Evolutionary conservation across 257 asterid genomes (phyloP), one percentile per base, ranked within the genome.

Genomic region (Solanum ossicruentum): DNA sequence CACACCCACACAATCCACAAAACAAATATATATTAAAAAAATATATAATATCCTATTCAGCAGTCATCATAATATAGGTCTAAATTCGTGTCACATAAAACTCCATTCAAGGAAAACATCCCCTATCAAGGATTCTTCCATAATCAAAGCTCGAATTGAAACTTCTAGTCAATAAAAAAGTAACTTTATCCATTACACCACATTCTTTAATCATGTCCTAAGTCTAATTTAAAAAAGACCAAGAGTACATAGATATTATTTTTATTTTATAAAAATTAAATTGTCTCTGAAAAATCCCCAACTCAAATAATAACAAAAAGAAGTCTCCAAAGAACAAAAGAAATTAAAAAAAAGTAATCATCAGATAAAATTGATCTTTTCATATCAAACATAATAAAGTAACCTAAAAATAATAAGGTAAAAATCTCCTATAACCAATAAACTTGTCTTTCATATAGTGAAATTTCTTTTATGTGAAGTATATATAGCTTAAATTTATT

Each of bases 241-340:
- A 61, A 4, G 2, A 21, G 23, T 12, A 12, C 2, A 0, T 2
- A 23, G 0, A 63, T 12, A 1, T 63, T 63, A 61, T 0, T 0
- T 2, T 12, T 5, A 12, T 12, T 12, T 61, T 0, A 0, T 11
- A 12, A 2, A 6, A 7, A 26, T 61, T 61, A 11, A 0, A 52
- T 4, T 51, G 16, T 11, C 12, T 49, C 54, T 5, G 4, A 49
- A 49, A 49, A 12, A 49, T 12, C 54, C 0, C 4, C 13, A 3
- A 0, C 16, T 51, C 55, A 51, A 51, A 4, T 51, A 43, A 43
- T 43, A 8, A 43, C 1, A 43, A 5, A 55, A 55, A 55, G 17
- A 5, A 55, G 39, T 36, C 39, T 36, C 39, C 39, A 0, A 1
- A 56, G 21, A 7, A 56, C 3, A 56, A 56, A 4, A 55, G n/a